phyloP scores from a whole-genome alignment of 306 rosid genomes.

The Lotus japonicus region DNA sequence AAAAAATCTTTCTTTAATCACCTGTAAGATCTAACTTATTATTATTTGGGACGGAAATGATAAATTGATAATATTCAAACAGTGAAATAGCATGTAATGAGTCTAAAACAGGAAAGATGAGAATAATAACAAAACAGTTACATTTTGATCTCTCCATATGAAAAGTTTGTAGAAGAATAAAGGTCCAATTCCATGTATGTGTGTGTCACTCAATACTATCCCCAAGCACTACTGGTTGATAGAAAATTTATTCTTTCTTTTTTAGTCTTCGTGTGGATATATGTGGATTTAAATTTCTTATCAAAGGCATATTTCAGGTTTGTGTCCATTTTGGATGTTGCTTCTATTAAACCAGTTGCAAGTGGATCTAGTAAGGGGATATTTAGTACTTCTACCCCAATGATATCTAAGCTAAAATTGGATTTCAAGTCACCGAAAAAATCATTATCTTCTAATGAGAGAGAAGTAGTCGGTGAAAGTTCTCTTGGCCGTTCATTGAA shows the following conservation, averaged over 20 bases:
- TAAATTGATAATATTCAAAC: neutral
- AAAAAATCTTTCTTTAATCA: neutral
- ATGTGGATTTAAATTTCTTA: conserved; percentile 15
- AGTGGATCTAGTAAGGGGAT: conserved; percentile 45
- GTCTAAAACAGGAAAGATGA: neutral
- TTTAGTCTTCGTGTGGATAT: neutral
- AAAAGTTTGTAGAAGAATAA: conserved; percentile 6
- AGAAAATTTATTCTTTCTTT: neutral
- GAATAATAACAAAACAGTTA: neutral
- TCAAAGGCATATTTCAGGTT: conserved; percentile 51
- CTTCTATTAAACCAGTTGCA: conserved; percentile 71
- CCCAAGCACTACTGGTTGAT: neutral
- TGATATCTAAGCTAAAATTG: conserved; percentile 59
- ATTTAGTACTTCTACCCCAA: conserved; percentile 60
- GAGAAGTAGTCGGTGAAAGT: conserved; percentile 38
- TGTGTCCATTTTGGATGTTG: conserved; percentile 82
- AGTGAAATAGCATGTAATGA: neutral
- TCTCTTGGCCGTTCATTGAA: conserved; percentile 33
- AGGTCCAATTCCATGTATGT: neutral
- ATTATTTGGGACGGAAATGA: conserved; percentile 1
- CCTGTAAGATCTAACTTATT: neutral
- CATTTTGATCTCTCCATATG: neutral
- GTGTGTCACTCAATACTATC: neutral
- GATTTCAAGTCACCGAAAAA: conserved; percentile 31
- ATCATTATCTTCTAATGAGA: conserved; percentile 30